A percentile compares a stretch with the other conserved stretches of the same genome.
These are phyloP conservation scores for Fagopyrum tataricum DNA, from an alignment of 148 eudicot species.

Conservation along the genomic window DNA sequence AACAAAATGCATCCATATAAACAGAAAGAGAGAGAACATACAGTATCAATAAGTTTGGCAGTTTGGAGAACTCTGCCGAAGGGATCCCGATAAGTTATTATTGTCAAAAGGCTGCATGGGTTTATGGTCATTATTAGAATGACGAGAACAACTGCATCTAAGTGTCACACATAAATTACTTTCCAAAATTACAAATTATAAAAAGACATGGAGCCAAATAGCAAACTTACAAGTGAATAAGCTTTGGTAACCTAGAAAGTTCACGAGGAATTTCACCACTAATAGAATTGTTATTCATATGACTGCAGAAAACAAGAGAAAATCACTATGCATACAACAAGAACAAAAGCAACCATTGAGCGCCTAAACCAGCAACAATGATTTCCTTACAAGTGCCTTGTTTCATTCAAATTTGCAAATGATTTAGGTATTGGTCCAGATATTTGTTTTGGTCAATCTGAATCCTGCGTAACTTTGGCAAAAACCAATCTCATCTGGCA, in stretches of 20 bases:
- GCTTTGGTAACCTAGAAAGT: slow-evolving; percentile 40
- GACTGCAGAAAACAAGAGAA: slow-evolving; percentile 21
- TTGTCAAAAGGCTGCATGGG: slow-evolving; percentile 63
- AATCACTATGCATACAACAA: neutral
- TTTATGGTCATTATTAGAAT: neutral
- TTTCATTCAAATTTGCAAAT: slow-evolving; percentile 60
- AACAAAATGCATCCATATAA: neutral
- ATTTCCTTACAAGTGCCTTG: slow-evolving; percentile 68
- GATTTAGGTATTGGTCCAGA: slow-evolving; percentile 73
- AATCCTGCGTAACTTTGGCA: slow-evolving; percentile 52
- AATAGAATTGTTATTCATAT: slow-evolving; percentile 78
- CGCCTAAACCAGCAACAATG: neutral
- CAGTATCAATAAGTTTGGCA: slow-evolving; percentile 62
- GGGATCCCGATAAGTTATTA: slow-evolving; percentile 71
- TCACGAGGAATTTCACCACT: slow-evolving; percentile 81
- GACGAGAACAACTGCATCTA: neutral
- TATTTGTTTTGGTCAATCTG: slow-evolving; percentile 79
- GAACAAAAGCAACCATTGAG: neutral
- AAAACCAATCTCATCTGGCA: slow-evolving; percentile 77
- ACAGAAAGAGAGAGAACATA: slow-evolving; percentile 26
- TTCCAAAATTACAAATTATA: neutral
- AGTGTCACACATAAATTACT: neutral
- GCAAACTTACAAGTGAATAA: slow-evolving; percentile 75
- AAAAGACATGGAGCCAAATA: neutral
- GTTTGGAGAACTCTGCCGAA: slow-evolving; percentile 56